A percentile compares a stretch with the other conserved stretches of the same genome.
phyloP scores from a whole-genome alignment of 768 basidiomycete genomes.

The Mycena kentingensis region DNA sequence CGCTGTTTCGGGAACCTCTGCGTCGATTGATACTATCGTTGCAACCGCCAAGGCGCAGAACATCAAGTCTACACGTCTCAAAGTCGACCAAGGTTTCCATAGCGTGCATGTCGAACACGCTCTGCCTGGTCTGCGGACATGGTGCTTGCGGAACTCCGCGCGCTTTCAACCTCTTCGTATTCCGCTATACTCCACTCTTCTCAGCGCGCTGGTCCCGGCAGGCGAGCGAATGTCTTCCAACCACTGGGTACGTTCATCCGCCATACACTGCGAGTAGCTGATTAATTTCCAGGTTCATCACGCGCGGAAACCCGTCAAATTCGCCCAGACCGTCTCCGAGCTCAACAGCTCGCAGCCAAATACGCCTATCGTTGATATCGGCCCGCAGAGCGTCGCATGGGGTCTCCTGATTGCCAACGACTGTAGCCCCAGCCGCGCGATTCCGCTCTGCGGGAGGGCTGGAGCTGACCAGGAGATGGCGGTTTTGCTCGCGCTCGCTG shows the following conservation, averaged over 20 bases:
- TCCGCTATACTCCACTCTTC: slow-evolving; percentile 7
- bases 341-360: not conserved
- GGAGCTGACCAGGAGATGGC: slow-evolving; percentile 6
- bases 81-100: slow-evolving; percentile 18
- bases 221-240: not conserved
- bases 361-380: slow-evolving; percentile 8
- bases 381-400: slow-evolving; percentile 11
- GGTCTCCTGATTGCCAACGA: slow-evolving; percentile 14
- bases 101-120: slow-evolving; percentile 13
- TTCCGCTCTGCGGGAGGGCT: slow-evolving; percentile 2
- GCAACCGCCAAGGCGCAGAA: slow-evolving; percentile 2
- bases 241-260: slow-evolving; percentile 12
- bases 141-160: not conserved
- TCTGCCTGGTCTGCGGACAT: slow-evolving; percentile 1
- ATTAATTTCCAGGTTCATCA: slow-evolving; percentile 9
- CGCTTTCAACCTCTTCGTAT: slow-evolving; percentile 7
- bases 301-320: slow-evolving; percentile 11
- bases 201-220: slow-evolving; percentile 2
- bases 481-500: slow-evolving; percentile 11
- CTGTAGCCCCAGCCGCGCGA: not conserved
- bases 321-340: slow-evolving; percentile 6
- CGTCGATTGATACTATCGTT: slow-evolving; percentile 9
- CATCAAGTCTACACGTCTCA: slow-evolving; percentile 12
- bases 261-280: not conserved
- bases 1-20: slow-evolving; percentile 6